Percentiles rank a stretch among this genome's conserved stretches.
phyloP scores from a whole-genome alignment of 2,329 filamentous ascomycete genomes.

The Orbilia blumenaviensis region DNA sequence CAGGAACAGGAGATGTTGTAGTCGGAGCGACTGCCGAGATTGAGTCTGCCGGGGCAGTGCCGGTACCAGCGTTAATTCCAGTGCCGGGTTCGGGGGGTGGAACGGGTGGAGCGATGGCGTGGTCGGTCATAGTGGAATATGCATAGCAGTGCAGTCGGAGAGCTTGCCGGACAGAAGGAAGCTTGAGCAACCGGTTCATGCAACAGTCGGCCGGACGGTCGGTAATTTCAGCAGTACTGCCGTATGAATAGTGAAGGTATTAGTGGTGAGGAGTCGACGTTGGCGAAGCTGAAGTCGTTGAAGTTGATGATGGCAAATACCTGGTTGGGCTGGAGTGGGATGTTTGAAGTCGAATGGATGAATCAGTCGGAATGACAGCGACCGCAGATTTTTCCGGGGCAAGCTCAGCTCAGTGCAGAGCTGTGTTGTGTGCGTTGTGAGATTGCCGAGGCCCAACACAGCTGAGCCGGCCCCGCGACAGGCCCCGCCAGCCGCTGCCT shows the following conservation, averaged over 20 bases:
- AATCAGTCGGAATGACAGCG: background rate
- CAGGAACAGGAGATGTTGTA: background rate
- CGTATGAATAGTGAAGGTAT: too few relatives aligned
- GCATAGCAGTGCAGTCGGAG: conserved; percentile 23
- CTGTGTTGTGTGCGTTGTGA: background rate
- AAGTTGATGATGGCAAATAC: background rate
- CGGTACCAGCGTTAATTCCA: too few relatives aligned
- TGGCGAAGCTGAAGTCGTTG: background rate
- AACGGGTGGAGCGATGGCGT: conserved; percentile 7
- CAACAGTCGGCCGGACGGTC: background rate
- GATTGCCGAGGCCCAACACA: background rate
- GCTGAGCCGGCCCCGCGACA: too few relatives aligned
- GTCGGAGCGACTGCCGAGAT: background rate
- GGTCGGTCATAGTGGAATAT: conserved; percentile 50
- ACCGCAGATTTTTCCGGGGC: background rate
- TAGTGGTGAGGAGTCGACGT: background rate
- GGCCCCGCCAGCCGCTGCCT: background rate
- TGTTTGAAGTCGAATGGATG: background rate
- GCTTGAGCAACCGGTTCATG: conserved; percentile 25
- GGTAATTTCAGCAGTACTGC: too few relatives aligned
- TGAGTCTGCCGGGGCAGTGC: background rate
- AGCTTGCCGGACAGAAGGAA: conserved; percentile 26
- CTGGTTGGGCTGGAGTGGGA: background rate
- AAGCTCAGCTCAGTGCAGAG: too few relatives aligned
- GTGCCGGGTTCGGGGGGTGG: background rate